Percentiles rank a stretch among this genome's conserved stretches.
Evolutionary conservation across 768 basidiomycete genomes (phyloP).

Genomic region (Solioccasus polychromus): DNA sequence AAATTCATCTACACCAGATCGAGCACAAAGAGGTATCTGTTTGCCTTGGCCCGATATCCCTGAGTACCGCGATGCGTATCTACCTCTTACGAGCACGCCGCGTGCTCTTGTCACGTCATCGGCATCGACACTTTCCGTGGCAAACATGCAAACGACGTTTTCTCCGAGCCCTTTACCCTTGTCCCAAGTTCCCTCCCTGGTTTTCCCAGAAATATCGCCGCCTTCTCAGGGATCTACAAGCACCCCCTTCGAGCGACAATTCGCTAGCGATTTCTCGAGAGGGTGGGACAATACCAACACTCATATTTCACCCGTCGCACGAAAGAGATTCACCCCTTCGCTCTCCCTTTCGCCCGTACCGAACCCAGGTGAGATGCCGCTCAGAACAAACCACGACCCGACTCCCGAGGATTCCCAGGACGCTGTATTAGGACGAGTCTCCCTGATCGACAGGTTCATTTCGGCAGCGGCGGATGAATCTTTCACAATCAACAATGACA

Average conservation of each 20-base stretch:
- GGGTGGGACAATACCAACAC: constrained; percentile 16
- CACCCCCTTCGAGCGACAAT: constrained; percentile 31
- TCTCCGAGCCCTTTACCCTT: constrained; percentile 28
- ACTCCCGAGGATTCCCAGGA: constrained; percentile 8
- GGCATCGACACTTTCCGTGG: constrained; percentile 9
- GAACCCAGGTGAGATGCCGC: background rate
- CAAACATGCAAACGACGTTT: constrained; percentile 15
- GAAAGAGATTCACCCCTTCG: constrained; percentile 4
- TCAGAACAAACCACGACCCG: background rate
- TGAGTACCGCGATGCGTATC: background rate
- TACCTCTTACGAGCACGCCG: constrained; percentile 3
- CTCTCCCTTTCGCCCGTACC: constrained; percentile 6
- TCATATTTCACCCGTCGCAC: constrained; percentile 24
- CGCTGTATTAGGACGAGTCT: constrained; percentile 17
- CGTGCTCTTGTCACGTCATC: constrained; percentile 9
- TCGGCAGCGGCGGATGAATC: constrained; percentile 22
- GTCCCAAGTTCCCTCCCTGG: constrained; percentile 16
- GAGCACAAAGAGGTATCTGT: background rate
- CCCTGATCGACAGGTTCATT: constrained; percentile 27
- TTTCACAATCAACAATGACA: background rate
- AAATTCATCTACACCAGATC: constrained; percentile 14
- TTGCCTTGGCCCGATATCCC: background rate
- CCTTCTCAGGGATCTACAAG: constrained; percentile 24
- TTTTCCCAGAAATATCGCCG: constrained; percentile 26
- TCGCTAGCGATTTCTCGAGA: constrained; percentile 16